phyloP scores from a whole-genome alignment of 2,329 filamentous ascomycete genomes.

The Penicillium sp. region DNA sequence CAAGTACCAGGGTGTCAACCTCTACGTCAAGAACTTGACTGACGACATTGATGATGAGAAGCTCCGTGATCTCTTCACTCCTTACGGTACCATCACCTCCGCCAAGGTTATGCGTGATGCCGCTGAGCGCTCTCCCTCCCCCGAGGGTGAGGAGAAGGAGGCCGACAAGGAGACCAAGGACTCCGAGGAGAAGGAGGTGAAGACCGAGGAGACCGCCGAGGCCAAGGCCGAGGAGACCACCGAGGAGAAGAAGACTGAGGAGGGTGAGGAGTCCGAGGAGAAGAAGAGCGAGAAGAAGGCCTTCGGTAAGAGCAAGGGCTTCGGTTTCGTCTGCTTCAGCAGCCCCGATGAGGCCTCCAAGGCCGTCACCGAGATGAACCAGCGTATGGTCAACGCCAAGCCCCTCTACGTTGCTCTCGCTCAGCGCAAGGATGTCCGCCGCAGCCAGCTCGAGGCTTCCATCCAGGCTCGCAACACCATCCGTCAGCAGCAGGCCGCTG shows the following conservation, averaged over 20 bases:
- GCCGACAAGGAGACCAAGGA: constrained; percentile 53
- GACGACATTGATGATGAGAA: constrained; percentile 98
- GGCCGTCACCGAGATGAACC: constrained; percentile 99
- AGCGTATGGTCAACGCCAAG: constrained; percentile 97
- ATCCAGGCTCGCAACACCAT: constrained; percentile 99
- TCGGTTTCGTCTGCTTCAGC: constrained; percentile 99
- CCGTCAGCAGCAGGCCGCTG: constrained; percentile 95
- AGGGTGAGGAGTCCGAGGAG: constrained; percentile 56
- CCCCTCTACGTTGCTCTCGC: constrained; percentile 96
- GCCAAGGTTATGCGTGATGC: constrained; percentile 98
- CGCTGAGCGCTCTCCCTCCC: constrained; percentile 42
- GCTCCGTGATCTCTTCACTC: constrained; percentile 86
- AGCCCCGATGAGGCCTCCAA: constrained; percentile 99
- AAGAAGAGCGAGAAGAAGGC: constrained; percentile 62
- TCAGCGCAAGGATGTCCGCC: constrained; percentile 99
- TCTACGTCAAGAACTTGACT: constrained; percentile 98
- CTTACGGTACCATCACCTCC: constrained; percentile 93
- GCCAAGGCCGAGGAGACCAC: constrained; percentile 44
- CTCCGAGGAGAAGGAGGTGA: constrained; percentile 38
- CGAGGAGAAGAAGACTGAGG: constrained; percentile 55
- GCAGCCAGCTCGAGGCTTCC: constrained; percentile 98
- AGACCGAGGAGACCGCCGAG: constrained; percentile 49
- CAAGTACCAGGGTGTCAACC: constrained; percentile 99
- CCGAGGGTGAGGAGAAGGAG: constrained; percentile 53
- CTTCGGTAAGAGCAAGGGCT: constrained; percentile 98